Evolutionary conservation across 2,329 filamentous ascomycete species (phyloP).

Genomic region (Lachnellula arida): DNA sequence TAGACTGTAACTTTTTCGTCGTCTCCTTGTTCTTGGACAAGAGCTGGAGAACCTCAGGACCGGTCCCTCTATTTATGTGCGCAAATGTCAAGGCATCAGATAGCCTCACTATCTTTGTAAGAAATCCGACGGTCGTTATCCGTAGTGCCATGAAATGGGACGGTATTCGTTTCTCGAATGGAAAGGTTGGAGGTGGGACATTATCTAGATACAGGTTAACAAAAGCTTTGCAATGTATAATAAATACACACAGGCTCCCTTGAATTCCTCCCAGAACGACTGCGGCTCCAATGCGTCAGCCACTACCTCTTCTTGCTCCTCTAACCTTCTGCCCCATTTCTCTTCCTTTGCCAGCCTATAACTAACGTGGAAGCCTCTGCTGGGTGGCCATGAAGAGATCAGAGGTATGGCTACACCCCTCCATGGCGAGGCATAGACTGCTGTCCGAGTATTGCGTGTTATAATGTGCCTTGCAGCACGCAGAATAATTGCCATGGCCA

Average conservation of each 20-base stretch:
- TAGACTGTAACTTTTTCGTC: slow-evolving; percentile 41
- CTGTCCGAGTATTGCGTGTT: background rate
- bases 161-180: slow-evolving; percentile 9
- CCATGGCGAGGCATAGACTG: background rate
- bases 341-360: background rate
- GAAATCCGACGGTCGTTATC: slow-evolving; percentile 64
- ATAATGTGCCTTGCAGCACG: slow-evolving; percentile 7
- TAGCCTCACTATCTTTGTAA: slow-evolving; percentile 63
- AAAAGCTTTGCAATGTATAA: background rate
- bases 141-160: slow-evolving; percentile 29
- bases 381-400: background rate
- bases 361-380: slow-evolving; percentile 14
- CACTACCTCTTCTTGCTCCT: background rate
- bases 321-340: slow-evolving; percentile 2
- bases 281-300: background rate
- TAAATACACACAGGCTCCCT: slow-evolving; percentile 19
- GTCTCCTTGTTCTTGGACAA: slow-evolving; percentile 17
- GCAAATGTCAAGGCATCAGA: slow-evolving; percentile 69
- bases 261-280: slow-evolving; percentile 27
- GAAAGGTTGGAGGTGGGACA: slow-evolving; percentile 9
- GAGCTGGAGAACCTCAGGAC: slow-evolving; percentile 38
- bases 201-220: slow-evolving; percentile 5
- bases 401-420: background rate
- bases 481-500: slow-evolving; percentile 20
- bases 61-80: slow-evolving; percentile 37